Base-by-base conservation (phyloP, 306 rosid species). In the Cicer bijugum region DNA sequence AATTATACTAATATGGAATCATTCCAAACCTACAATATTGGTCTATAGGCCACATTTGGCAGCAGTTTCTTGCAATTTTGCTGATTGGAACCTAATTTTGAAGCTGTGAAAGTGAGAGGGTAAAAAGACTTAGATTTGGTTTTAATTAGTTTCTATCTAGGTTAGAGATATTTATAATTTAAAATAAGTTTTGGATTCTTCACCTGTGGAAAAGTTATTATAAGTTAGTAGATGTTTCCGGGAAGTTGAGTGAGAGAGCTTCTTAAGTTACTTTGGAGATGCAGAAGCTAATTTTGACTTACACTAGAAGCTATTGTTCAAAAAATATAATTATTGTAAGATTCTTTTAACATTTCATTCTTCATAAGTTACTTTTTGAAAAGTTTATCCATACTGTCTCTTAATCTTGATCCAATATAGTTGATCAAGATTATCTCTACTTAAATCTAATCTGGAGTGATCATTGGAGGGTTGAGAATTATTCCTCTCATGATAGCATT, bases 1-100 rank as follows among this genome's bases (percentile, higher is more conserved):
- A 65, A 23, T 52, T 0, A 28, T 28, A 28, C 35, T 23, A n/a
- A 47, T 35, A 17, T 38, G 60, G 39, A 40, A 59, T 16, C 38
- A 7, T 72, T 12, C 11, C 61, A 33, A 17, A 6, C 35, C 19
- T 51, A 40, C 50, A 9, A 16, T 28, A 11, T 35, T 14, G 46
- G 1, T 8, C 23, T 20, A 37, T 60, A 7, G 33, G 28, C 11
- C 28, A 4, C 61, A 20, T 2, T 38, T 38, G n/a, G 8, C 1
- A 62, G 68, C 23, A 38, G 47, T 61, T 37, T 61, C 5, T 7
- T 61, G 67, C 62, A 23, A 57, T 20, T 23, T 57, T 57, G 63
- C 10, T 23, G 40, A 23, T 28, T 11, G 39, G 14, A 20, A 28
- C 12, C 20, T n/a, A 51, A 51, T 51, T 51, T 3, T 7, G 39